Evolutionary conservation across 257 asterid genomes (phyloP).

Genomic region (Fraxinus quadrangulata): DNA sequence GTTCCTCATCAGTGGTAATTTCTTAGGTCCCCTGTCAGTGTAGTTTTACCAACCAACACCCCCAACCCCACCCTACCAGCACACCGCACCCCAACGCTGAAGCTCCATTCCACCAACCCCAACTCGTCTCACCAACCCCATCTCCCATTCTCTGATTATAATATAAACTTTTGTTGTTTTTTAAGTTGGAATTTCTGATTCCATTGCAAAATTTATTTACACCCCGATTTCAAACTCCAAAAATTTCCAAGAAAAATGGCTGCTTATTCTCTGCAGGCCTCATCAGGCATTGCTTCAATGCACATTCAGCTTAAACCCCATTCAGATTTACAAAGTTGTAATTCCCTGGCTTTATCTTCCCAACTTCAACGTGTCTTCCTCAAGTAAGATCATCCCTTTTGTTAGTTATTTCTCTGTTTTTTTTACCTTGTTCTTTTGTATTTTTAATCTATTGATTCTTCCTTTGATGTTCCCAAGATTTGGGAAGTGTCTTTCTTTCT

Average conservation of each 20-base stretch:
- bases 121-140: background rate
- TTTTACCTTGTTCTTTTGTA: background rate
- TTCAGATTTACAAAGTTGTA: constrained; percentile 3
- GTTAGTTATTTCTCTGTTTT: background rate
- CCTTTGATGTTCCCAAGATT: background rate
- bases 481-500: background rate
- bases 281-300: background rate
- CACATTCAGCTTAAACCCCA: constrained; percentile 2
- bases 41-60: too few species aligned
- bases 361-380: constrained; percentile 38
- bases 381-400: constrained; percentile 41
- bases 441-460: background rate
- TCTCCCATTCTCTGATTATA: background rate
- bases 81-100: background rate
- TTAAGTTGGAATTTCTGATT: background rate
- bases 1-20: too few species aligned
- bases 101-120: background rate
- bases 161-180: background rate
- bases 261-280: background rate
- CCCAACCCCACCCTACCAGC: too few species aligned
- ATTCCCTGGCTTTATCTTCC: constrained; percentile 56
- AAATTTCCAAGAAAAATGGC: background rate
- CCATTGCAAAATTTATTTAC: background rate
- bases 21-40: too few species aligned
- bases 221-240: background rate